Conservation (phyloP, 257 asterid species). For the Thymus quinquecostatus region DNA sequence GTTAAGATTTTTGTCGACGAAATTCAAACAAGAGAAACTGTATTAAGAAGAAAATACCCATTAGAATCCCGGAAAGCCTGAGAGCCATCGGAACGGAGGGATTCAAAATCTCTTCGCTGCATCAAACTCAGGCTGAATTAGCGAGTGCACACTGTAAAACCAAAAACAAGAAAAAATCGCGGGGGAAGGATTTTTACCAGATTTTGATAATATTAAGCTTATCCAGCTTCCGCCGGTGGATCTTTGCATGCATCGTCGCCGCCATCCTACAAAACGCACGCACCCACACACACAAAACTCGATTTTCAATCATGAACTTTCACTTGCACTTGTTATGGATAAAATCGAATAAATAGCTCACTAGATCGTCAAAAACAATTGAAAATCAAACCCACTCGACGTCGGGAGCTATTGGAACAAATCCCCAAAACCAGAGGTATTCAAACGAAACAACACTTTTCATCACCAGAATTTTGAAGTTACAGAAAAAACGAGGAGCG, state of each 20-base stretch:
- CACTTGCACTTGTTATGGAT: not conserved
- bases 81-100: constrained; percentile 98
- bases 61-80: constrained; percentile 93
- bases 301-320: constrained; percentile 14
- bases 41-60: constrained; percentile 56
- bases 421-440: not conserved
- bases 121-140: constrained; percentile 16
- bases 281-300: constrained; percentile 15
- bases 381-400: not conserved
- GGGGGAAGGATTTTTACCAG: constrained; percentile 47
- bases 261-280: constrained; percentile 77
- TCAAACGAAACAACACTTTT: not conserved
- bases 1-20: not conserved
- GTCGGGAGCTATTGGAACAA: not conserved
- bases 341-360: not conserved
- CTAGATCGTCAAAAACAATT: not conserved
- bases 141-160: not conserved
- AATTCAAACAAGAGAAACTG: constrained; percentile 1
- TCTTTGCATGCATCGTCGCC: constrained; percentile 83
- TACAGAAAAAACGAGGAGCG: constrained; percentile 12
- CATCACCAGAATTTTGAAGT: not conserved
- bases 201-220: constrained; percentile 81
- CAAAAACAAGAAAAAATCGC: not conserved
- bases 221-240: constrained; percentile 66
- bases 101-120: constrained; percentile 85